These are phyloP conservation scores for Nicotiana benthamiana DNA, from an alignment of 257 asterid species.

Conservation along the genomic window DNA sequence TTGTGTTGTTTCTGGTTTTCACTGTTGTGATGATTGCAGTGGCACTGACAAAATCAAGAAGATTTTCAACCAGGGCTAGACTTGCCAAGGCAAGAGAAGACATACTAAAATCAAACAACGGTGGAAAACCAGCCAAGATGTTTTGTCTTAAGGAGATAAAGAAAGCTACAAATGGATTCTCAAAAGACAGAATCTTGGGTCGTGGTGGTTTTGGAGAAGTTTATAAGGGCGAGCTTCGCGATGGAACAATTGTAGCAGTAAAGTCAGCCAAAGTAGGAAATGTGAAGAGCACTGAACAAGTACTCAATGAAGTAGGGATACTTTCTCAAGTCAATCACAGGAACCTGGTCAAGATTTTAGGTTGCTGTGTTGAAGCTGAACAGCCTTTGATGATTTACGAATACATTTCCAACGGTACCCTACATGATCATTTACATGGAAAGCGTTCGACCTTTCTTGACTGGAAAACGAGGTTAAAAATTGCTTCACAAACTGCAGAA, in stretches of 20 bases:
- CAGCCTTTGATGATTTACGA: slow-evolving; percentile 37
- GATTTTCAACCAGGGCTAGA: slow-evolving; percentile 15
- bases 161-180: slow-evolving; percentile 39
- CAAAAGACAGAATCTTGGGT: slow-evolving; percentile 26
- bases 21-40: slow-evolving; percentile 11
- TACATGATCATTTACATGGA: slow-evolving; percentile 32
- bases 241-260: slow-evolving; percentile 27
- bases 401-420: slow-evolving; percentile 37
- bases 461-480: slow-evolving; percentile 31
- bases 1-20: slow-evolving; percentile 8
- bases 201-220: slow-evolving; percentile 43
- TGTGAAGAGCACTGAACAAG: slow-evolving; percentile 29
- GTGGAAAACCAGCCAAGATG: slow-evolving; percentile 26
- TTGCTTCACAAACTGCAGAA: slow-evolving; percentile 39
- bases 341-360: slow-evolving; percentile 35
- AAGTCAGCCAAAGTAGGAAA: slow-evolving; percentile 34
- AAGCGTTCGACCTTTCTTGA: slow-evolving; percentile 19
- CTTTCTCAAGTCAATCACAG: slow-evolving; percentile 48
- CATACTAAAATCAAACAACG: slow-evolving; percentile 25
- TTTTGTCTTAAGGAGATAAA: slow-evolving; percentile 28
- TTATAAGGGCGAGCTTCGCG: slow-evolving; percentile 26
- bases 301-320: slow-evolving; percentile 30
- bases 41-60: slow-evolving; percentile 5
- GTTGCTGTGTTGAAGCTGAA: slow-evolving; percentile 39
- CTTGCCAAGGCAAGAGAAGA: slow-evolving; percentile 32